These are phyloP conservation scores for Calonectria leucothoes DNA, from an alignment of 2,329 filamentous ascomycete species.

Conservation along the genomic window DNA sequence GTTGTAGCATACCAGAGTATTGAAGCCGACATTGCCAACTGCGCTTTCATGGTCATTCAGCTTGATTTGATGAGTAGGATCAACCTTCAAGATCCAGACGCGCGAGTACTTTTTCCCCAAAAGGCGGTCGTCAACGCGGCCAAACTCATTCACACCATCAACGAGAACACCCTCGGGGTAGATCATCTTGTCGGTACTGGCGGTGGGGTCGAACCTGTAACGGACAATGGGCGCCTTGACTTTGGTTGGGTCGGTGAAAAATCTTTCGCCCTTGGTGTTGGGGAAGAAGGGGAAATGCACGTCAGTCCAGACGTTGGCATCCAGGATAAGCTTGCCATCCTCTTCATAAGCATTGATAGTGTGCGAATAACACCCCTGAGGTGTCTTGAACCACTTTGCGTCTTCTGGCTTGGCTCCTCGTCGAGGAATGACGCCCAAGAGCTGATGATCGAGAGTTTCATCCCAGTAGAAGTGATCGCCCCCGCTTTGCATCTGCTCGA, in stretches of 20 bases:
- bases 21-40: not conserved
- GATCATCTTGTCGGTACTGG: not conserved
- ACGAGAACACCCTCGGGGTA: not conserved
- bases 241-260: not conserved
- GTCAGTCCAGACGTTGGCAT: not conserved
- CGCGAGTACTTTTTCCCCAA: not conserved
- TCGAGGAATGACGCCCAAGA: slow-evolving; percentile 2
- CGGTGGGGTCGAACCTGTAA: not conserved
- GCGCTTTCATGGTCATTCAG: not conserved
- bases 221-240: not conserved
- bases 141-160: not conserved
- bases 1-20: not conserved
- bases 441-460: not conserved
- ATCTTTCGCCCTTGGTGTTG: not conserved
- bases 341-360: not conserved
- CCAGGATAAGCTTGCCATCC: not conserved
- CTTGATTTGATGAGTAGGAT: not conserved
- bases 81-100: not conserved
- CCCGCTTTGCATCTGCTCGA: not conserved
- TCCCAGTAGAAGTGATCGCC: not conserved
- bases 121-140: not conserved
- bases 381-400: slow-evolving; percentile 4
- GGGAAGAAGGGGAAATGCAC: not conserved
- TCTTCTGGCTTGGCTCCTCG: slow-evolving; percentile 4
- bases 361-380: not conserved